Evolutionary conservation across 371 early-diverging fungal species (phyloP).

Genomic region (Furculomyces boomerangus): DNA sequence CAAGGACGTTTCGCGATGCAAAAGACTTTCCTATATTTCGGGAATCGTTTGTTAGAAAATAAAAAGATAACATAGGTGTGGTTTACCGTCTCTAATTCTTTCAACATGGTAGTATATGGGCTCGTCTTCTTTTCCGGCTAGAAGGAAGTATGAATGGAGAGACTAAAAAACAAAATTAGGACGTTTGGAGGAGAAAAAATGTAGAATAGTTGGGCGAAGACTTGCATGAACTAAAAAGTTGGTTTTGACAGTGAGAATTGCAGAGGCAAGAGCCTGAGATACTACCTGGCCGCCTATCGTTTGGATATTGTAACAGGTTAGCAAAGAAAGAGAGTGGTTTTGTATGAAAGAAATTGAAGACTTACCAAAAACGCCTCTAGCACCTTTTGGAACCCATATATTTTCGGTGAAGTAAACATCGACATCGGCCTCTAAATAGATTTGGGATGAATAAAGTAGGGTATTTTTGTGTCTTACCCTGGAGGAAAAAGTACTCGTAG

Average conservation of each 20-base stretch:
- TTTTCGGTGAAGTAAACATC: background rate
- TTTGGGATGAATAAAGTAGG: background rate
- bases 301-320: background rate
- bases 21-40: slow-evolving; percentile 5
- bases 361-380: slow-evolving; percentile 2
- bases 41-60: background rate
- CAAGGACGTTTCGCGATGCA: slow-evolving; percentile 27
- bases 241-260: background rate
- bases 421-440: background rate
- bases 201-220: background rate
- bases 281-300: background rate
- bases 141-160: slow-evolving; percentile 44
- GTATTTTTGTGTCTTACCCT: background rate
- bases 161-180: slow-evolving; percentile 9
- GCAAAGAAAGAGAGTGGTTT: background rate
- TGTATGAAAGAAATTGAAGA: background rate
- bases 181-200: background rate
- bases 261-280: background rate
- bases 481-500: background rate
- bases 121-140: slow-evolving; percentile 31
- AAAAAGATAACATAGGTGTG: background rate
- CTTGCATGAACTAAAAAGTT: background rate
- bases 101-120: slow-evolving; percentile 40
- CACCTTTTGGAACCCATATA: background rate
- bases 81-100: slow-evolving; percentile 25